Conservation (phyloP, 2,329 filamentous ascomycete genomes). For the Incumbomyces delicatus region DNA sequence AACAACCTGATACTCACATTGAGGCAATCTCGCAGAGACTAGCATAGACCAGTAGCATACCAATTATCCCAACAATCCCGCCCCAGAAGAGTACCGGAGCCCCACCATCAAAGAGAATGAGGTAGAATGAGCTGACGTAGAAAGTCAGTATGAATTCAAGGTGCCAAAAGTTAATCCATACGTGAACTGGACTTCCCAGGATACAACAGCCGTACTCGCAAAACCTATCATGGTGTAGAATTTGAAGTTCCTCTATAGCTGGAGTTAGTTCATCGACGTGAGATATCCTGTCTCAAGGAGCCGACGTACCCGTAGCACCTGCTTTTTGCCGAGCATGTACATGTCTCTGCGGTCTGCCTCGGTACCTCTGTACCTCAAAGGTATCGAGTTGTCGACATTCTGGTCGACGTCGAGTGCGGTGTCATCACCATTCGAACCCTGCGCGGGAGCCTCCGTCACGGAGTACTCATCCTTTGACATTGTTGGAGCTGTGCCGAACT, state of each 20-base stretch:
- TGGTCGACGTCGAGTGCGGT: too few relatives aligned
- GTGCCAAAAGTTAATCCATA: too few relatives aligned
- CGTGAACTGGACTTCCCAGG: slow-evolving; percentile 27
- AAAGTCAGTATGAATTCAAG: too few relatives aligned
- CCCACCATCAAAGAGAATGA: slow-evolving; percentile 25
- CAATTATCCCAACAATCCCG: slow-evolving; percentile 23
- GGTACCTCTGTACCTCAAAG: slow-evolving; percentile 25
- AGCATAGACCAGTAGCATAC: slow-evolving; percentile 27
- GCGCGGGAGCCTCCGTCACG: too few relatives aligned
- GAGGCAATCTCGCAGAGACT: slow-evolving; percentile 35
- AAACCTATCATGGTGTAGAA: slow-evolving; percentile 36
- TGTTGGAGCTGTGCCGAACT: too few relatives aligned
- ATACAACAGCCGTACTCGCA: slow-evolving; percentile 32
- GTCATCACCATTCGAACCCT: too few relatives aligned
- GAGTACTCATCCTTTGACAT: too few relatives aligned
- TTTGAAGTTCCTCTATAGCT: slow-evolving; percentile 30
- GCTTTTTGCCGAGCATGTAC: slow-evolving; percentile 27
- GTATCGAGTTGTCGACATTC: slow-evolving; percentile 7
- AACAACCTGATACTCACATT: slow-evolving; percentile 29
- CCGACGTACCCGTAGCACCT: slow-evolving; percentile 26
- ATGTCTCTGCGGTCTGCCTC: slow-evolving; percentile 27
- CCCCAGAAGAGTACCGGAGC: slow-evolving; percentile 31
- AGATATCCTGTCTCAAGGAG: not conserved
- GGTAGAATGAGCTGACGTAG: slow-evolving; percentile 23
- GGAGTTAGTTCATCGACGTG: not conserved